Evolutionary conservation across 306 rosid genomes (phyloP), one percentile per base, ranked within the genome.

Genomic region (Mucuna pruriens): DNA sequence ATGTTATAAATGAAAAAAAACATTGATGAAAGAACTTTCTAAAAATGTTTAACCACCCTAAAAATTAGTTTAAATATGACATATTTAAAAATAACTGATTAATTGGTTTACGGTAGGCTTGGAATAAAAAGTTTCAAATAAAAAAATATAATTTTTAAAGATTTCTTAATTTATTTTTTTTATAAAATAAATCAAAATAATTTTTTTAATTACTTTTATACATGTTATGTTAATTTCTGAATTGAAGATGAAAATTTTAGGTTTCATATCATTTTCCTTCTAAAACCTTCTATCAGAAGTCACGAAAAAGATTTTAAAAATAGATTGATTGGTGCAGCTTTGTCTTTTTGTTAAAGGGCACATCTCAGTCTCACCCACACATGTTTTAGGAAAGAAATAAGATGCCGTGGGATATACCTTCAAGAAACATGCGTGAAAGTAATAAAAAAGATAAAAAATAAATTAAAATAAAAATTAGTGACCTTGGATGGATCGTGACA

Each of bases 381-480:
- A 57, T 60, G 69, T 19, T 70, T 77, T 12, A 7, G 10, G 38
- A 26, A 29, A 42, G 63, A 40, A 52, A n/a, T n/a, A n/a, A 78
- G 80, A 83, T 83, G 83, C 83, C 55, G 34, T 15, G 4, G 74
- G 71, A 78, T 78, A 78, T 83, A 11, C 83, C 67, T 52, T 17
- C 20, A 16, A 31, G 39, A 58, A 70, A 71, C 51, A 58, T 44
- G 70, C 39, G 25, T 64, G 29, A 26, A 26, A 60, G 42, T 61
- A 75, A 66, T 20, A 66, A 15, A 44, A 69, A 66, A 0, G 13
- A n/a, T n/a, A n/a, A n/a, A 29, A 66, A 66, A 38, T 17, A 17
- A 65, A 34, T 4, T n/a, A n/a, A n/a, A n/a, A n/a, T n/a, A n/a
- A n/a, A 64, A 16, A n/a, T 19, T 22, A 11, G 0, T 10, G 3